Conservation (phyloP, 352 stramenopile species). For the Elongisporangium undulatum region DNA sequence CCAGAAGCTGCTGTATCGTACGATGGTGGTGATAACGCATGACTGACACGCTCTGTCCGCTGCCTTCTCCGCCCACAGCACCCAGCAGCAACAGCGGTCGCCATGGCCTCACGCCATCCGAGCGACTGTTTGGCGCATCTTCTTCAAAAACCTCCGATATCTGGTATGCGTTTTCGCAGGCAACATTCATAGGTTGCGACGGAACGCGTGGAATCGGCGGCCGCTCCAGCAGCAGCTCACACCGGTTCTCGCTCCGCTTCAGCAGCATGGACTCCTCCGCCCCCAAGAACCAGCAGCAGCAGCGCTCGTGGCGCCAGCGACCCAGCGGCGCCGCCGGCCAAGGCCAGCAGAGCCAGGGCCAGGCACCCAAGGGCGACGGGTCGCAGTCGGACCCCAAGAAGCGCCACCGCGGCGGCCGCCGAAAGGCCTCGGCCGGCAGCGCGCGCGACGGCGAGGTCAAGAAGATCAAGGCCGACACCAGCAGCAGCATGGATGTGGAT, state of each 20-base stretch:
- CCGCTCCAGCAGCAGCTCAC: background rate
- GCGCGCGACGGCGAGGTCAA: constrained; percentile 4
- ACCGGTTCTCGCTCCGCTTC: background rate
- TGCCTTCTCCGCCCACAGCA: background rate
- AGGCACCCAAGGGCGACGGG: constrained; percentile 34
- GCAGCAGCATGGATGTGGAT: constrained; percentile 7
- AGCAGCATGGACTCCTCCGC: background rate
- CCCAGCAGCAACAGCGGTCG: background rate
- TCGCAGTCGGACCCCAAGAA: constrained; percentile 43
- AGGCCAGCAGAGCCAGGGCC: constrained; percentile 8
- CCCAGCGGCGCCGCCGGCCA: background rate
- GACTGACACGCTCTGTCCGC: background rate
- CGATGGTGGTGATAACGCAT: background rate
- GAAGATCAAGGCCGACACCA: constrained; percentile 1
- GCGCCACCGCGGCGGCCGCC: constrained; percentile 40
- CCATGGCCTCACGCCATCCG: background rate
- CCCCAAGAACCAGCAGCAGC: background rate
- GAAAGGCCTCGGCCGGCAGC: constrained; percentile 18
- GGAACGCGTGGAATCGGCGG: background rate
- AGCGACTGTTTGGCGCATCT: background rate
- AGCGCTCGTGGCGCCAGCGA: background rate
- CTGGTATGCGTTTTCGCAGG: background rate
- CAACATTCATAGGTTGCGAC: background rate
- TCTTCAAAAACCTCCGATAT: background rate
- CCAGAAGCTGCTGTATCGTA: too few relatives aligned